A percentile compares a stretch with the other conserved stretches of the same genome.
Conservation (phyloP, 2,329 filamentous ascomycete species). For the Geosmithia putterillii region DNA sequence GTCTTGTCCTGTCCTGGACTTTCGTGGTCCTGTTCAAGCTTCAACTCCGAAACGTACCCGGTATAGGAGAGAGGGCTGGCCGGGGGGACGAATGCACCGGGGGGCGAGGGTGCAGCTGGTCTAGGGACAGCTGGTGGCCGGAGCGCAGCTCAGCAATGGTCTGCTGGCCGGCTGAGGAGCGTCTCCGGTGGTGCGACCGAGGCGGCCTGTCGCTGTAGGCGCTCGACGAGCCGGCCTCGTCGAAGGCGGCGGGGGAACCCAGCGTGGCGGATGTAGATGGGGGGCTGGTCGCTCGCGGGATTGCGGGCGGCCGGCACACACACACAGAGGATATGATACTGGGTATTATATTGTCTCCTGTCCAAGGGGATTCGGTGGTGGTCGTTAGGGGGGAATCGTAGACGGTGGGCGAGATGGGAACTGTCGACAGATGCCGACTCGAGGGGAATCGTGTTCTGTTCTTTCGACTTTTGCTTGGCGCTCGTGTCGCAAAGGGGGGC, state of each 20-base stretch:
- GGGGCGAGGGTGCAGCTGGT: conserved; percentile 9
- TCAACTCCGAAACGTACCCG: conserved; percentile 38
- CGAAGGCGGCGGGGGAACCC: conserved; percentile 34
- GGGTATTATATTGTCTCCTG: neutral
- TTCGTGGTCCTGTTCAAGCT: no score
- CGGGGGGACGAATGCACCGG: conserved; percentile 4
- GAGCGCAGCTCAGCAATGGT: conserved; percentile 17
- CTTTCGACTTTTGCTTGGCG: neutral
- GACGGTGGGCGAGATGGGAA: no score
- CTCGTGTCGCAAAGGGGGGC: neutral
- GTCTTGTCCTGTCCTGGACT: neutral
- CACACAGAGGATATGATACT: no score
- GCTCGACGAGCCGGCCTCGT: conserved; percentile 36
- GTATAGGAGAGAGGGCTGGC: conserved; percentile 36
- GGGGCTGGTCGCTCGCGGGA: conserved; percentile 5
- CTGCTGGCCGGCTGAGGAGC: conserved; percentile 32
- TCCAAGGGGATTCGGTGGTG: no score
- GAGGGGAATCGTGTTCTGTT: no score
- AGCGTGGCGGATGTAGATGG: conserved; percentile 24
- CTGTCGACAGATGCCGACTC: no score
- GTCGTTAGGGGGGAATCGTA: no score
- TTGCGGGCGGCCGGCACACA: neutral
- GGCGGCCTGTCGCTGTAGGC: conserved; percentile 36
- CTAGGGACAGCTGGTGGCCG: conserved; percentile 16
- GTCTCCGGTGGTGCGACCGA: conserved; percentile 32